Base-by-base conservation (phyloP, 2,329 filamentous ascomycete genomes). In the Aaosphaeria pasadenensis region DNA sequence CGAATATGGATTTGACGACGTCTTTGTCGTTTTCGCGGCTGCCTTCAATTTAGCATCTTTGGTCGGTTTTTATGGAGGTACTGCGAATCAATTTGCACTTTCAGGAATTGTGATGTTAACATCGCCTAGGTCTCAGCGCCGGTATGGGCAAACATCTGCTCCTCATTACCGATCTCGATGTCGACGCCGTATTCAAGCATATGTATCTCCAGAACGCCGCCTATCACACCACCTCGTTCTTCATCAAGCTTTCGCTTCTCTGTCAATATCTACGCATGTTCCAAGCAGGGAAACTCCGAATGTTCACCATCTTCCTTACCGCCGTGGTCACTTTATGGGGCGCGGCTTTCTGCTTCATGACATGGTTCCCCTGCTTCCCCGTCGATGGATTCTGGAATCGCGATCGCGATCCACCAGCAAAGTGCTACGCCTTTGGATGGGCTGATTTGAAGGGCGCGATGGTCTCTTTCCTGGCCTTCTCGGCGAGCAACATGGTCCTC, bases 211-310 rank as follows among this genome's bases (percentile, higher is more conserved):
- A 57, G 13, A 62, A 58, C 28, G 59, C 57, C 7, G 48, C 57
- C 1, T 69, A 69, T 47, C 50, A 59, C 31, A 60, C 56, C 6
- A 64, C 62, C 1, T 60, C 66, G 3, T 56, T 54, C 6, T 46
- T 63, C 30, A 62, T 70, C 48, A 71, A 71, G 44, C 33, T 69
- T 17, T 67, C 67, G 2, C 51, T 71, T 7, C 57, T 71, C 2
- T 50, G 61, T 30, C 67, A 70, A 42, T 71, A 70, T 43, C 52
- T 69, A 7, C 55, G 66, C 28, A 39, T 70, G 1, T 69, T 69
- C 47, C 54, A 46, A 4, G 43, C 54, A n/a, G 59, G 58, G 2
- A 51, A 56, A 11, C 61, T 56, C 11, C 61, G 59, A 29, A 54
- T 31, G 6, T 33, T 57, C 11, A 57, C 52, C 32, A 40, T 55